phyloP scores from a whole-genome alignment of 2,329 filamentous ascomycete genomes.

The Verticillium dahliae region DNA sequence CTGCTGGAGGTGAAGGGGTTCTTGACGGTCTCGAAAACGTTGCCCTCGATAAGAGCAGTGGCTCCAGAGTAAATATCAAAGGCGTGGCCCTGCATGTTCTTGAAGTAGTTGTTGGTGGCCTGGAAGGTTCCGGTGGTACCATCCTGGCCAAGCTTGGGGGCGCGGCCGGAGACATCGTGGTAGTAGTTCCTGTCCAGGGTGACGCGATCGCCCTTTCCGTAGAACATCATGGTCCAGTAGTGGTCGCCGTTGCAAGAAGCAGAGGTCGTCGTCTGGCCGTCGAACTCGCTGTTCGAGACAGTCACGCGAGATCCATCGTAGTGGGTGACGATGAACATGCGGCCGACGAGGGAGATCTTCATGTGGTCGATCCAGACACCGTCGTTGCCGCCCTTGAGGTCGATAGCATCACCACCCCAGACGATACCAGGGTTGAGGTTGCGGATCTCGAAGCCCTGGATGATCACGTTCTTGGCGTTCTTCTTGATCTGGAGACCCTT shows the following conservation, averaged over 20 bases:
- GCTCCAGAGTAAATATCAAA: conserved; percentile 39
- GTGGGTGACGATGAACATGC: conserved; percentile 55
- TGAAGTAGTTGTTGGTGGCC: conserved; percentile 21
- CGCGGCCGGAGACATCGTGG: conserved; percentile 49
- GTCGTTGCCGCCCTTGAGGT: conserved; percentile 31
- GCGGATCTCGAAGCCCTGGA: conserved; percentile 7
- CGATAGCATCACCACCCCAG: conserved; percentile 8
- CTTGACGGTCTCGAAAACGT: conserved; percentile 17
- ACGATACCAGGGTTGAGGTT: conserved; percentile 9
- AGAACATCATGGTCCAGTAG: conserved; percentile 55
- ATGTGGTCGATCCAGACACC: conserved; percentile 44
- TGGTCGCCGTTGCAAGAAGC: conserved; percentile 49
- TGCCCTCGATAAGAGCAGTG: conserved; percentile 19
- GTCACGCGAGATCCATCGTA: conserved; percentile 47
- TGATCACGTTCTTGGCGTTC: conserved; percentile 7
- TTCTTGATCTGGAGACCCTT: conserved; percentile 3
- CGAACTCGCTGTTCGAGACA: conserved; percentile 54
- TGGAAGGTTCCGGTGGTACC: conserved; percentile 17
- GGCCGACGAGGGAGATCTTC: conserved; percentile 50
- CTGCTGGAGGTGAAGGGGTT: conserved; percentile 22
- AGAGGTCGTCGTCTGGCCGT: conserved; percentile 48
- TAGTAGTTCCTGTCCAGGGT: conserved; percentile 57
- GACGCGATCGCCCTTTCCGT: conserved; percentile 47
- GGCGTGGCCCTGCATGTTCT: conserved; percentile 32
- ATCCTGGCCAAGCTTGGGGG: conserved; percentile 28